Base-by-base conservation (phyloP, 495 filamentous ascomycete species). In the Penicillium ochrochloron region DNA sequence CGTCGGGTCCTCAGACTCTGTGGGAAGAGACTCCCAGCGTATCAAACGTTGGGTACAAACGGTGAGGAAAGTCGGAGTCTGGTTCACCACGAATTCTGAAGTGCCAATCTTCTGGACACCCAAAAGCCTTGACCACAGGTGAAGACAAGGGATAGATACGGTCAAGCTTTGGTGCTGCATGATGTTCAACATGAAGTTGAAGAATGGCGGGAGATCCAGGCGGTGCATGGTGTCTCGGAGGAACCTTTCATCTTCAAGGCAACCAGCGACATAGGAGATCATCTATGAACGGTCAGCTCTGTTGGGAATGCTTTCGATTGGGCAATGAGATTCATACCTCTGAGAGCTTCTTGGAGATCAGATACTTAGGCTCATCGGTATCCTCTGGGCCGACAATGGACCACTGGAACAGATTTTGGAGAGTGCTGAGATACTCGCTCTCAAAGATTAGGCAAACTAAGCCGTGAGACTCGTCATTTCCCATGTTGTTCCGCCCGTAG, bases 61-160 rank as follows among this genome's bases (percentile, higher is more conserved):
- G 67, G 92, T 91, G 14, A 98, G 76, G 23, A 98, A 82, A 8
- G 88, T 83, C 10, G 89, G 88, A 65, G 95, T 86, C 57, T 94
- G 83, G 41, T 83, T 81, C 31, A 84, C 82, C n/a, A 92, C 85
- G 51, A 88, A 84, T 21, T 89, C 87, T 35, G 88, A 84, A 19
- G 88, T 84, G 17, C 82, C 80, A 57, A 94, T 82, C 29, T 81
- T 78, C 21, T 87, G 83, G 44, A 89, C 89, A 56, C 82, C 83
- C 33, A 98, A 77, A 48, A 98, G 78, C 66, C 89, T 91, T 37
- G 88, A 90, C 93, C 93, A 98, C 11, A 90, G 85, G 70, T 95
- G 90, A n/a, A 99, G 78, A 35, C 92, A 87, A 6, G 96, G 93
- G 61, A 97, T 97, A 9, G 95, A 97, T 8, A 98, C 90, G 12